Conservation (phyloP, 352 stramenopile species). For the Salisapilia sapeloensis region DNA sequence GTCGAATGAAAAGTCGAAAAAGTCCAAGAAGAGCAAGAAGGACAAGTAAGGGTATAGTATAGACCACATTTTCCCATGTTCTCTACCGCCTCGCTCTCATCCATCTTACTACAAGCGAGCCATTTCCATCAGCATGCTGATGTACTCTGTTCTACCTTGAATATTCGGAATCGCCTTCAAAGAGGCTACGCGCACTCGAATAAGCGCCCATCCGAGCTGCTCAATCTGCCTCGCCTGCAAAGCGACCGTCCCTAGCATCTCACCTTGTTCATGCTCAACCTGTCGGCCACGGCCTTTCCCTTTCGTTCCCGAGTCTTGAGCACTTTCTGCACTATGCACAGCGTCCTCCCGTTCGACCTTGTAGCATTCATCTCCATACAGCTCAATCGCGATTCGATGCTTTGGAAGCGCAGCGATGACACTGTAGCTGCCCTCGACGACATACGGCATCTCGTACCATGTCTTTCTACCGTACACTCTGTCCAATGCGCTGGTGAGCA, state of each 20-base stretch:
- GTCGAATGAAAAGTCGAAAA: slow-evolving; percentile 21
- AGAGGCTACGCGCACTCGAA: slow-evolving; percentile 31
- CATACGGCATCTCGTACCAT: slow-evolving; percentile 11
- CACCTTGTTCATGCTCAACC: slow-evolving; percentile 5
- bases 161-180: slow-evolving; percentile 29
- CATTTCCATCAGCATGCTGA: slow-evolving; percentile 58
- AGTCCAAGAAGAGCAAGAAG: slow-evolving; percentile 27
- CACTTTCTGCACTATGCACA: slow-evolving; percentile 11
- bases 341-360: no score
- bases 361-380: slow-evolving; percentile 37
- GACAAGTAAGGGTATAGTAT: no score
- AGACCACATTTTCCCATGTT: slow-evolving; percentile 1
- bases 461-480: slow-evolving; percentile 37
- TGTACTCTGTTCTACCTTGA: slow-evolving; percentile 29
- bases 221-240: slow-evolving; percentile 49
- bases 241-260: slow-evolving; percentile 31
- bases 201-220: slow-evolving; percentile 44
- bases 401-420: slow-evolving; percentile 27
- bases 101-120: slow-evolving; percentile 7
- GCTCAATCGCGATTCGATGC: slow-evolving; percentile 45
- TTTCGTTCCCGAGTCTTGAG: slow-evolving; percentile 1
- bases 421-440: slow-evolving; percentile 21
- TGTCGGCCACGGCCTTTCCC: not conserved
- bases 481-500: slow-evolving; percentile 35
- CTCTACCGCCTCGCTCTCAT: slow-evolving; percentile 1